A percentile compares a stretch with the other conserved stretches of the same genome.
Conservation (phyloP, 805 yeast species). For the Kodamaea kaohsiungensis region DNA sequence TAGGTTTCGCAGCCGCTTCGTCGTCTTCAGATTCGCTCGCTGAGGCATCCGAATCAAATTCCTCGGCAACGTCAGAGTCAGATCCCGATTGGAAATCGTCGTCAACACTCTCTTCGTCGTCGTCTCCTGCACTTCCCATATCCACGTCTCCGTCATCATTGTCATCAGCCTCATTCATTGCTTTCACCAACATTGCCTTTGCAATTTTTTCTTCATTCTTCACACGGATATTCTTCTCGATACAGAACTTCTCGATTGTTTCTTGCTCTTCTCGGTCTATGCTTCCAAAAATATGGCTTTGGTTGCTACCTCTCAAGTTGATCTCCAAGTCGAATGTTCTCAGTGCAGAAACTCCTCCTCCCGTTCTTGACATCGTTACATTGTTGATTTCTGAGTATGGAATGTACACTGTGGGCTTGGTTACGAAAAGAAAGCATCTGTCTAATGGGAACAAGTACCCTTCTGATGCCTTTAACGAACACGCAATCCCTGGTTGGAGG, state of each 20-base stretch:
- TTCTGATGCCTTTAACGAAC: conserved; percentile 93
- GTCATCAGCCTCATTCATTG: conserved; percentile 60
- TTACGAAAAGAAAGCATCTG: conserved; percentile 83
- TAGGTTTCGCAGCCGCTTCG: conserved; percentile 9
- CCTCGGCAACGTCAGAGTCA: conserved; percentile 80
- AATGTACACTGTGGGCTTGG: conserved; percentile 91
- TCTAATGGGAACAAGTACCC: conserved; percentile 94
- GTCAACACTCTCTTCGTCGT: conserved; percentile 68
- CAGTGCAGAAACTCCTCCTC: conserved; percentile 69
- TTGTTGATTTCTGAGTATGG: conserved; percentile 79
- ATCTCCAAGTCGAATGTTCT: conserved; percentile 93
- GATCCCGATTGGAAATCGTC: conserved; percentile 75
- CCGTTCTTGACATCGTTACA: conserved; percentile 86
- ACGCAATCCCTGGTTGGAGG: conserved; percentile 82
- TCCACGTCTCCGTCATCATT: conserved; percentile 53
- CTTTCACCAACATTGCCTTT: conserved; percentile 75
- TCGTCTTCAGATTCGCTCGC: conserved; percentile 30
- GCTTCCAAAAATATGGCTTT: conserved; percentile 82
- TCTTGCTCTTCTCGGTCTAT: conserved; percentile 89
- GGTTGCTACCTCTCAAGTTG: conserved; percentile 58
- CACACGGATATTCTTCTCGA: conserved; percentile 73
- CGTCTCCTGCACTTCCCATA: conserved; percentile 76
- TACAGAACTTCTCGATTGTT: conserved; percentile 71
- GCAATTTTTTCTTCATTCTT: conserved; percentile 90
- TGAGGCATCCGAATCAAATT: conserved; percentile 69